These are phyloP conservation scores for Yarrowia keelungensis DNA, from an alignment of 805 yeast genomes.

Conservation along the genomic window DNA sequence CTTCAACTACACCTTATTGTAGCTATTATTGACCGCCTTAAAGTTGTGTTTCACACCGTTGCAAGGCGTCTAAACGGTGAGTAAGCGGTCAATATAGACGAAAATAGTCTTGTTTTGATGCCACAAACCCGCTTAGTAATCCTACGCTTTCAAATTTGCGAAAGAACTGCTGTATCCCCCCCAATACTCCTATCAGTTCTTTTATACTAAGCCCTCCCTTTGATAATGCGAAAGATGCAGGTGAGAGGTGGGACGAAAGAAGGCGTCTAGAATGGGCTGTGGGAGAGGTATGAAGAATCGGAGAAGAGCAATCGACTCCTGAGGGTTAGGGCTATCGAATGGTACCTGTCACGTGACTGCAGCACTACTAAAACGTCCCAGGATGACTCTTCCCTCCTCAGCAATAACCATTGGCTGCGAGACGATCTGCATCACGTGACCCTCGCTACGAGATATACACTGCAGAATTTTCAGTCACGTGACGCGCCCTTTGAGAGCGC, in stretches of 20 bases:
- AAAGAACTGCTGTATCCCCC: neutral
- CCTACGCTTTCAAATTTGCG: neutral
- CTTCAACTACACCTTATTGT: too few relatives aligned
- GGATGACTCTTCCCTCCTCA: too few relatives aligned
- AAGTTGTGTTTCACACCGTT: neutral
- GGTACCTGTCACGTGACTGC: neutral
- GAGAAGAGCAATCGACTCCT: neutral
- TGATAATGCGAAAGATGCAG: slow-evolving; percentile 28
- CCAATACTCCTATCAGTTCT: neutral
- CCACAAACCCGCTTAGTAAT: neutral
- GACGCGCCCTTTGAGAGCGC: neutral
- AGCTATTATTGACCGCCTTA: neutral
- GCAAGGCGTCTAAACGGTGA: too few relatives aligned
- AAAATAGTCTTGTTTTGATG: neutral
- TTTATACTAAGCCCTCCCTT: neutral
- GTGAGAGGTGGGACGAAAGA: neutral
- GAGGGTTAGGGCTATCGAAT: neutral
- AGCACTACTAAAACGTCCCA: too few relatives aligned
- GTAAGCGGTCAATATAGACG: neutral
- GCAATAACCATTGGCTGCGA: neutral
- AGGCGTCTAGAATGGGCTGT: neutral
- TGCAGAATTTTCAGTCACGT: neutral
- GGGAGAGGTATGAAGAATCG: neutral
- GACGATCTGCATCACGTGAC: slow-evolving; percentile 5
- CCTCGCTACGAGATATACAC: too few relatives aligned